Evolutionary conservation across 768 basidiomycete genomes (phyloP).

Genomic region (Nevesoporus exiguus): DNA sequence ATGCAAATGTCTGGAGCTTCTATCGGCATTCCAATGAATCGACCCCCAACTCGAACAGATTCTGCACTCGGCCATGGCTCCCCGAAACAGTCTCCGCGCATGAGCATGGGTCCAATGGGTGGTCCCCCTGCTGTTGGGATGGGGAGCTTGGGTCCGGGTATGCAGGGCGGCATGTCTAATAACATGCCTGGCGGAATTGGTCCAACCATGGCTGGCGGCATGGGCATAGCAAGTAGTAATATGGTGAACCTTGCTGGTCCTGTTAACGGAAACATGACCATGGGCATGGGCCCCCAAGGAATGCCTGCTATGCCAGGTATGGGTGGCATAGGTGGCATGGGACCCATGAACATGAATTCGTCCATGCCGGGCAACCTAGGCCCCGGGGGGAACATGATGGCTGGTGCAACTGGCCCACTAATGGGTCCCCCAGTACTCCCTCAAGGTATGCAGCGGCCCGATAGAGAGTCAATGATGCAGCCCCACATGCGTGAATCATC

Average conservation of each 20-base stretch:
- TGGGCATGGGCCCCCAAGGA: constrained; percentile 14
- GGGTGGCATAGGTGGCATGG: constrained; percentile 16
- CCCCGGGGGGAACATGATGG: constrained; percentile 23
- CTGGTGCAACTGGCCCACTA: constrained; percentile 31
- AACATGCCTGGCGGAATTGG: constrained; percentile 16
- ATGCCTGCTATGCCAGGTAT: constrained; percentile 18
- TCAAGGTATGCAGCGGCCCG: constrained; percentile 23
- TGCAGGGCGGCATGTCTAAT: constrained; percentile 15
- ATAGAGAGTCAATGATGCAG: constrained; percentile 27
- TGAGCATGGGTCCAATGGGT: constrained; percentile 18
- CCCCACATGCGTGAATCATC: constrained; percentile 24
- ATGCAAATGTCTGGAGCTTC: constrained; percentile 17
- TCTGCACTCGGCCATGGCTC: constrained; percentile 28
- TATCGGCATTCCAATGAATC: constrained; percentile 25
- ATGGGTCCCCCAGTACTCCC: constrained; percentile 41
- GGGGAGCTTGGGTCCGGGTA: constrained; percentile 6
- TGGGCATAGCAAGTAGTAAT: constrained; percentile 8
- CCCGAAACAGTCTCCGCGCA: constrained; percentile 29
- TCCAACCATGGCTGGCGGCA: constrained; percentile 14
- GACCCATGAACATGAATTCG: constrained; percentile 20
- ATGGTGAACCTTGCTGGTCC: constrained; percentile 6
- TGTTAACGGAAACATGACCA: constrained; percentile 19
- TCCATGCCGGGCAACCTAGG: constrained; percentile 17
- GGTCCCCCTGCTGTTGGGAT: constrained; percentile 5
- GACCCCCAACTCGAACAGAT: constrained; percentile 29